Evolutionary conservation across 2,329 filamentous ascomycete species (phyloP).

Genomic region (Talaromyces sp.): DNA sequence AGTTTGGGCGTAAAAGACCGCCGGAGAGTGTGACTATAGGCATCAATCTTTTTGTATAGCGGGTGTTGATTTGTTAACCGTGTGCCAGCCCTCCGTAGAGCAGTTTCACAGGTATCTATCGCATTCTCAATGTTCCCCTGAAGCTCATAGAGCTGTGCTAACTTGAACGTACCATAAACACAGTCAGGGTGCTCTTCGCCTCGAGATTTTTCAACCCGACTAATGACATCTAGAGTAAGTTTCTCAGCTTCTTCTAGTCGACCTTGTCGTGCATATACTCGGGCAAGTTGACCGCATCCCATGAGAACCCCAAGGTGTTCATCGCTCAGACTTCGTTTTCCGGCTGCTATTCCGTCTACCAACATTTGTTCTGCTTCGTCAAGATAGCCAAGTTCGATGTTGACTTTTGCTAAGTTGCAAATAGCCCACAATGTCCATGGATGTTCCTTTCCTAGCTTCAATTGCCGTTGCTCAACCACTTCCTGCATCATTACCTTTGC

Average conservation of each 20-base stretch:
- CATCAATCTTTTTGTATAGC: constrained; percentile 2
- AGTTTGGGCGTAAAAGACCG: not conserved
- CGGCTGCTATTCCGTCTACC: constrained; percentile 22
- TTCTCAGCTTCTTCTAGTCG: constrained; percentile 19
- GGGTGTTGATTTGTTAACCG: constrained; percentile 17
- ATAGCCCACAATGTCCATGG: constrained; percentile 34
- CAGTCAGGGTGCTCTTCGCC: constrained; percentile 19
- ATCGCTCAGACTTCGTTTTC: constrained; percentile 24
- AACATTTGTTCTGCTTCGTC: constrained; percentile 21
- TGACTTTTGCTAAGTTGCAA: constrained; percentile 31
- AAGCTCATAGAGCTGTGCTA: constrained; percentile 17
- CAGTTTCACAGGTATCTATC: constrained; percentile 12
- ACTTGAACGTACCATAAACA: constrained; percentile 18
- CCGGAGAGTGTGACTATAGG: not conserved
- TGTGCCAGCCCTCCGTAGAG: not conserved
- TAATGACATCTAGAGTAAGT: constrained; percentile 9
- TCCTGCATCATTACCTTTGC: constrained; percentile 20
- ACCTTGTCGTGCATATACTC: constrained; percentile 21
- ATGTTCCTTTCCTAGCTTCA: constrained; percentile 32
- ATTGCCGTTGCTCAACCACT: constrained; percentile 20
- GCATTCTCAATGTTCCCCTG: constrained; percentile 13
- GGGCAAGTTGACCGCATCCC: constrained; percentile 23
- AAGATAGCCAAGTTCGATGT: constrained; percentile 22
- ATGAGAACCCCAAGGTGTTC: constrained; percentile 26
- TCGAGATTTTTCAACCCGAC: constrained; percentile 19